Evolutionary conservation across 768 basidiomycete genomes (phyloP), one percentile per base, ranked within the genome.

Genomic region (Tricholoma furcatifolium): DNA sequence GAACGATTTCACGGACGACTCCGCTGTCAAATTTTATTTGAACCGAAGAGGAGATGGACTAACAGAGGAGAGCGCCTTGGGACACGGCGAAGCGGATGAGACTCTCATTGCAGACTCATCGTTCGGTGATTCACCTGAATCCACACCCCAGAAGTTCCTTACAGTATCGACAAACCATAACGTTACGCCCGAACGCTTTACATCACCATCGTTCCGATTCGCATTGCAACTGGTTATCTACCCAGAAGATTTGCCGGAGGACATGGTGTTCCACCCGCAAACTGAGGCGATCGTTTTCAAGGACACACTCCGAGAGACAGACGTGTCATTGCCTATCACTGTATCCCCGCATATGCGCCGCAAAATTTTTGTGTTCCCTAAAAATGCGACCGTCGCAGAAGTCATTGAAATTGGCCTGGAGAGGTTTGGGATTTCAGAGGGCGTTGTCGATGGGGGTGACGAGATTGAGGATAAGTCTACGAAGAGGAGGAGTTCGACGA

Each of bases 371-470:
- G 82, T 90, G 56, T 88, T 98, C 71, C 92, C 96, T 1, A 89
- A 92, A 69, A 98, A 97, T 62, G 86, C 90, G 32, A 98, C 93
- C 0, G 97, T 98, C 3, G 92, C 94, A 0, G 97, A 99, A 69
- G 94, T 95, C 12, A 93, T 97, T 35, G 97, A 99, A 67, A 75
- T 91, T 34, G 90, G 88, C 5, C 66, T 99, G 57, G 97, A 98
- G 64, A 73, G 93, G 53, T 98, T 98, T 64, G 97, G 97, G 2
- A 97, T 99, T 51, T 74, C 82, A 32, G 96, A 97, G 35, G 97
- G 95, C n/a, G 93, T 99, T 2, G 96, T 98, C 2, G 95, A 98
- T 67, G 97, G 97, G 2, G 97, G 97, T 1, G 97, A 99, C 67
- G 96, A 98, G 63, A 82, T 99, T 1, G 97, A 99, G 69, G 96